phyloP scores from a whole-genome alignment of 83 land plant genomes.

The Thuja plicata region DNA sequence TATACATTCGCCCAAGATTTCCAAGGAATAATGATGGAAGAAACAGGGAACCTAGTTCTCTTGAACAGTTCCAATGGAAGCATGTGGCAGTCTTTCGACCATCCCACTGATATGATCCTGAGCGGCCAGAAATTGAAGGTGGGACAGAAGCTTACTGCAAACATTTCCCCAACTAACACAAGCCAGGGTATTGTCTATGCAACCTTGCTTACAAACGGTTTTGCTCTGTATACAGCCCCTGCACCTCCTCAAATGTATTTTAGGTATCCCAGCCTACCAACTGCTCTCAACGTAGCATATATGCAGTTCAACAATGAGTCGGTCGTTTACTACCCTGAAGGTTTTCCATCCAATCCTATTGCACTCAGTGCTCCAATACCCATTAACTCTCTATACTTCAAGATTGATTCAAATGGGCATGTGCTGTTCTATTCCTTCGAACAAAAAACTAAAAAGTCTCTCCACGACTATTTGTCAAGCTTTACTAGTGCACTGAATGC shows the following conservation, averaged over 20 bases:
- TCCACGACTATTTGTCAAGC: neutral
- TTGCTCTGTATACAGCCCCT: neutral
- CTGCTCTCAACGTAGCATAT: neutral
- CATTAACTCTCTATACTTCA: neutral
- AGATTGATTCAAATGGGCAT: neutral
- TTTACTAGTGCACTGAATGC: neutral
- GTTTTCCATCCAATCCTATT: neutral
- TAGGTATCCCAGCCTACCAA: neutral
- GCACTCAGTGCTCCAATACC: neutral
- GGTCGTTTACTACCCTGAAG: neutral
- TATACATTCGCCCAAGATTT: neutral
- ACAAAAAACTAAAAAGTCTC: neutral
- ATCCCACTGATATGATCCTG: conserved; percentile 12
- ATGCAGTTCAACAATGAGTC: neutral
- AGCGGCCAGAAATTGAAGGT: neutral
- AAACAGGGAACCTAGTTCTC: conserved; percentile 18
- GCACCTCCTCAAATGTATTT: neutral
- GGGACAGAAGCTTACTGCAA: neutral
- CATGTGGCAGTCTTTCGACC: conserved; percentile 28
- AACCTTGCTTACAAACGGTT: neutral
- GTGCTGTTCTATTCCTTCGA: neutral
- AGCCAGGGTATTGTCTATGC: neutral
- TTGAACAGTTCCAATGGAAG: neutral
- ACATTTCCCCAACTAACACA: neutral
- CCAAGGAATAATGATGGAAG: neutral